Percentiles rank a stretch among this genome's conserved stretches.
Evolutionary conservation across 371 early-diverging fungal species (phyloP).

Genomic region (Rhizomucor miehei): DNA sequence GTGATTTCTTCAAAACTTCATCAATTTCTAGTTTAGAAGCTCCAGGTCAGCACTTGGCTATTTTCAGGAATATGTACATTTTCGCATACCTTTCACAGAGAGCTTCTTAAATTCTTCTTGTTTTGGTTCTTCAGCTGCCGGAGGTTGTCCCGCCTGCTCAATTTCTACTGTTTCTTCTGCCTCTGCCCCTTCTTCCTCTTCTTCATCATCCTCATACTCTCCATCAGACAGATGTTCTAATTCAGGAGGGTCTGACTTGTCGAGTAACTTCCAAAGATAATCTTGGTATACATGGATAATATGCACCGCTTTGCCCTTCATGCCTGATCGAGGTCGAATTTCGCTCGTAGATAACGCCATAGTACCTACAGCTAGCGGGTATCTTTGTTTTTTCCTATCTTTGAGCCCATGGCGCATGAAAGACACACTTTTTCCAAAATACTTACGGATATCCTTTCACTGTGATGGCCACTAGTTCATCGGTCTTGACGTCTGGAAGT

Average conservation of each 20-base stretch:
- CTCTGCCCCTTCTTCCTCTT: constrained; percentile 5
- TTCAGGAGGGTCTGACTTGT: constrained; percentile 53
- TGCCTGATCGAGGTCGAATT: constrained; percentile 49
- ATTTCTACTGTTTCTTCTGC: not conserved
- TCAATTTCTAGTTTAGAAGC: constrained; percentile 45
- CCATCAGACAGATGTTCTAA: constrained; percentile 25
- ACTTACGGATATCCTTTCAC: constrained; percentile 51
- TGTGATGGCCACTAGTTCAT: constrained; percentile 52
- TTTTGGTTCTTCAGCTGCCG: not conserved
- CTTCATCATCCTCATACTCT: constrained; percentile 26
- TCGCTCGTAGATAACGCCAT: constrained; percentile 49
- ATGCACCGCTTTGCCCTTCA: constrained; percentile 73
- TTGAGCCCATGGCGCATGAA: not conserved
- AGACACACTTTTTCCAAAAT: not conserved
- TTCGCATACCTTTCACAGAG: not conserved
- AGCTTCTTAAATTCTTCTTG: not conserved
- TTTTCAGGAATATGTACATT: not conserved
- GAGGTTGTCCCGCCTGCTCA: constrained; percentile 6
- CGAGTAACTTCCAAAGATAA: constrained; percentile 68
- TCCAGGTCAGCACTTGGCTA: not conserved
- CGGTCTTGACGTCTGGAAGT: constrained; percentile 43
- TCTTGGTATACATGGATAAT: constrained; percentile 67
- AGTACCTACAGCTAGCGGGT: constrained; percentile 58
- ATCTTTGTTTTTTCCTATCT: constrained; percentile 9
- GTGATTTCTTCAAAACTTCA: constrained; percentile 50